Base-by-base conservation (phyloP, 306 rosid species). In the Vicia faba region DNA sequence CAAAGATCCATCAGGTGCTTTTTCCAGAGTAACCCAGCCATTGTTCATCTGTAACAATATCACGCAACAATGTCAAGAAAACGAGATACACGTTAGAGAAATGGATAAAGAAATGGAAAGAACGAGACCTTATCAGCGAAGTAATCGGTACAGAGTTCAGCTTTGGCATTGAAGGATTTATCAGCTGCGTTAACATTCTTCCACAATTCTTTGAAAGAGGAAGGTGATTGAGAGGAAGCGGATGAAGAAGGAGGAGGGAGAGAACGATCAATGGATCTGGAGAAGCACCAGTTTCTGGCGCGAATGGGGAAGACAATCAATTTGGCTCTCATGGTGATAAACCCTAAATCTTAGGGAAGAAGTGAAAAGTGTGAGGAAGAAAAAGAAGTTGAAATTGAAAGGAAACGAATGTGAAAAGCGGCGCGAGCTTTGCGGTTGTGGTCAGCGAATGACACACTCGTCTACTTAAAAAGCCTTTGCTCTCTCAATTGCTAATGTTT, bases 231-330 rank as follows among this genome's bases (percentile, higher is more conserved):
- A 41, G 85, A 49, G 2, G 77, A 67, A 45, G 82, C 18, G 2
- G 76, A 55, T 46, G 83, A 68, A 13, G 85, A 4, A 8, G 56
- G 71, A 16, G 84, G 68, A 2, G 67, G 4, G 69, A 71, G 56
- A 9, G 79, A 13, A 8, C 65, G 81, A 10, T 86, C 88, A 53
- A 81, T 50, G 56, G 96, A 66, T 84, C 96, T 80, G 81, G 76
- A 48, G 59, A 89, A 92, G 66, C 96, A 92, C 96, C 98, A 92
- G 49, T 84, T 89, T 63, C 84, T 84, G 14, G 96, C 96, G 64
- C 77, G 78, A n/a, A 89, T 78, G 4, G 96, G 96, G 83, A 92
- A 89, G 20, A 89, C 98, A 5, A 89, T 71, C 82, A 92, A 77
- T 81, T 84, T 92, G 31, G 98, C 96, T 86, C 79, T 89, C 98